Evolutionary conservation across 805 yeast genomes (phyloP).

Genomic region (Ogataea thermomethanolica): DNA sequence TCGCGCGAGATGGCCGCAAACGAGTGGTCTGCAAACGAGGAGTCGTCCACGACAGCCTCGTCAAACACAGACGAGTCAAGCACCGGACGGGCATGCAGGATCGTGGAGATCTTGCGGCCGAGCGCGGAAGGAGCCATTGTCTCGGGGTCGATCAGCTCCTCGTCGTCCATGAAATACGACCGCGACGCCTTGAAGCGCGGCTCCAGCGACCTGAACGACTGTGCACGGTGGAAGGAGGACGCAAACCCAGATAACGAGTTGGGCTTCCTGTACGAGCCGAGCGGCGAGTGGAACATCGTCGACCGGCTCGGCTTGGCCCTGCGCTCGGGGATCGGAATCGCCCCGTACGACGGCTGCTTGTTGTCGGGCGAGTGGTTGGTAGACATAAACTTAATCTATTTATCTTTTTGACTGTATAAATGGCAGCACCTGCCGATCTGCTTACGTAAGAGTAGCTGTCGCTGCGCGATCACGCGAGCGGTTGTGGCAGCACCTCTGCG

Average conservation of each 20-base stretch:
- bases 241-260: conserved; percentile 79
- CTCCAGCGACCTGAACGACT: conserved; percentile 56
- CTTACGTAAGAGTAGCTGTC: neutral
- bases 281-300: conserved; percentile 40
- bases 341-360: conserved; percentile 11
- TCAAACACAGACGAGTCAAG: conserved; percentile 27
- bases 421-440: too few relatives aligned
- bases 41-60: conserved; percentile 42
- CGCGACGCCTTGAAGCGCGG: conserved; percentile 55
- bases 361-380: conserved; percentile 9
- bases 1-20: conserved; percentile 24
- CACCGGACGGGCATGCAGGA: conserved; percentile 30
- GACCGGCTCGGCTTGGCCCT: conserved; percentile 18
- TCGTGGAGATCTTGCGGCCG: conserved; percentile 64
- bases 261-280: conserved; percentile 54
- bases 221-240: conserved; percentile 74
- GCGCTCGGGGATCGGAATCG: conserved; percentile 28
- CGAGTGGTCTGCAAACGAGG: conserved; percentile 37
- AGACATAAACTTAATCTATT: neutral
- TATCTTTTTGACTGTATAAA: conserved; percentile 1
- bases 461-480: conserved; percentile 9
- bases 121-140: conserved; percentile 60
- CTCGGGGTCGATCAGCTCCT: conserved; percentile 65
- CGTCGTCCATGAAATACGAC: conserved; percentile 61
- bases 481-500: conserved; percentile 10